A percentile compares a stretch with the other conserved stretches of the same genome.
Conservation (phyloP, 2,329 filamentous ascomycete genomes). For the Neospermospora avenae region DNA sequence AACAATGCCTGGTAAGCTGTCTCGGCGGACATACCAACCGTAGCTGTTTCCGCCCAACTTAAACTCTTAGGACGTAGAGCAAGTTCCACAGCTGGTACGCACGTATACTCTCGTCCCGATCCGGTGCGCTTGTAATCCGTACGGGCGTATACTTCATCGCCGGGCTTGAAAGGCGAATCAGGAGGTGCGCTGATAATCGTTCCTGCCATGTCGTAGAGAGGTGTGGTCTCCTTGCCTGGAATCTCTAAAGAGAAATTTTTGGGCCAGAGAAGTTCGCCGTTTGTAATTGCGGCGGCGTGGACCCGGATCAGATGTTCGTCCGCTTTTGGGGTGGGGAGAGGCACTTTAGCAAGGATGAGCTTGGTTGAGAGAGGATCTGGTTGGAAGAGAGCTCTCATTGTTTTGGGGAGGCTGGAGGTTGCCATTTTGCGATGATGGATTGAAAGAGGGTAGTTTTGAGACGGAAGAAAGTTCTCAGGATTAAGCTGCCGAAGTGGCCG, state of each 20-base stretch:
- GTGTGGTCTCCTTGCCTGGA: conserved; percentile 16
- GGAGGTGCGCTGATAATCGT: conserved; percentile 37
- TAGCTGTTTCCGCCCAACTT: conserved; percentile 38
- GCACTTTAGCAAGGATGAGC: neutral
- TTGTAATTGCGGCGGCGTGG: conserved; percentile 39
- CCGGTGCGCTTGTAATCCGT: conserved; percentile 38
- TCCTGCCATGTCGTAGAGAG: conserved; percentile 41
- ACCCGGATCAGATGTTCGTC: conserved; percentile 39
- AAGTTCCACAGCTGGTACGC: conserved; percentile 37
- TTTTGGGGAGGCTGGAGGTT: neutral
- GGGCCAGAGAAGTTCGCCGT: conserved; percentile 44
- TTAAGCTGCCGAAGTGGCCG: neutral
- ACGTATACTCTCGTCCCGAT: conserved; percentile 38
- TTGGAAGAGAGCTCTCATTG: conserved; percentile 9
- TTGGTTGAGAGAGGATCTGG: neutral
- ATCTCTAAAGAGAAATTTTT: conserved; percentile 30
- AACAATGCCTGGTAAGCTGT: conserved; percentile 46
- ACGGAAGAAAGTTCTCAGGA: neutral
- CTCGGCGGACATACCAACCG: conserved; percentile 40
- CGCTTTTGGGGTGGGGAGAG: conserved; percentile 4
- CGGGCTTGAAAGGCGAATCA: conserved; percentile 38
- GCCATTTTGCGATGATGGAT: neutral
- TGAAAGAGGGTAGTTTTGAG: neutral
- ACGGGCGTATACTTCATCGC: conserved; percentile 40
- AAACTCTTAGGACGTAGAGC: conserved; percentile 37